Evolutionary conservation across 2,329 filamentous ascomycete species (phyloP).

Genomic region (Furcasterigmium furcatum): DNA sequence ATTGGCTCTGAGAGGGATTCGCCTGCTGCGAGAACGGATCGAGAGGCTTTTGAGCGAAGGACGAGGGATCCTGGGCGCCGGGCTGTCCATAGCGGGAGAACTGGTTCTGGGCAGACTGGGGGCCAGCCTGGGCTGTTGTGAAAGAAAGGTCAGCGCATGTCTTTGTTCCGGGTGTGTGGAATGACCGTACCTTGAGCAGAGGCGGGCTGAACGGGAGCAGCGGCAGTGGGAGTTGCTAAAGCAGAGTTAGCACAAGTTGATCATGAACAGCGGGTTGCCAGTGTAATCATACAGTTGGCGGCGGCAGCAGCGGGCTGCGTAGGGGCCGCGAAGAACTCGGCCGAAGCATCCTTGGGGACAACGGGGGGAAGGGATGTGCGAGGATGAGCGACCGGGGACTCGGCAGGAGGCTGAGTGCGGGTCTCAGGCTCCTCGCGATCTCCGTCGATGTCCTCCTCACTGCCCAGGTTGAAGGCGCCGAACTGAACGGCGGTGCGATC

Average conservation of each 20-base stretch:
- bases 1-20: constrained; percentile 46
- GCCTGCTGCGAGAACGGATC: constrained; percentile 81
- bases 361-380: constrained; percentile 82
- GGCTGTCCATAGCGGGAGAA: constrained; percentile 68
- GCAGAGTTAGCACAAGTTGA: neutral
- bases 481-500: constrained; percentile 94
- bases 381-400: constrained; percentile 83
- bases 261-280: neutral
- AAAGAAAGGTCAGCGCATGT: constrained; percentile 12
- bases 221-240: constrained; percentile 19
- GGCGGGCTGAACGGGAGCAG: constrained; percentile 25
- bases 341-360: constrained; percentile 48
- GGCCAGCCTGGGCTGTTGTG: constrained; percentile 40
- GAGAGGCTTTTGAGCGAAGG: constrained; percentile 73
- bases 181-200: constrained; percentile 30
- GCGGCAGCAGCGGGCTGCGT: constrained; percentile 51
- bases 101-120: constrained; percentile 55
- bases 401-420: constrained; percentile 85
- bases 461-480: constrained; percentile 86
- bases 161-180: constrained; percentile 20
- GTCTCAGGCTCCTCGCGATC: constrained; percentile 96
- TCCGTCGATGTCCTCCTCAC: constrained; percentile 86
- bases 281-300: neutral
- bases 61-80: constrained; percentile 56
- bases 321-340: constrained; percentile 51